phyloP scores from a whole-genome alignment of 1,284 basidiomycete species.

The Apiotrichum akiyoshidainum region DNA sequence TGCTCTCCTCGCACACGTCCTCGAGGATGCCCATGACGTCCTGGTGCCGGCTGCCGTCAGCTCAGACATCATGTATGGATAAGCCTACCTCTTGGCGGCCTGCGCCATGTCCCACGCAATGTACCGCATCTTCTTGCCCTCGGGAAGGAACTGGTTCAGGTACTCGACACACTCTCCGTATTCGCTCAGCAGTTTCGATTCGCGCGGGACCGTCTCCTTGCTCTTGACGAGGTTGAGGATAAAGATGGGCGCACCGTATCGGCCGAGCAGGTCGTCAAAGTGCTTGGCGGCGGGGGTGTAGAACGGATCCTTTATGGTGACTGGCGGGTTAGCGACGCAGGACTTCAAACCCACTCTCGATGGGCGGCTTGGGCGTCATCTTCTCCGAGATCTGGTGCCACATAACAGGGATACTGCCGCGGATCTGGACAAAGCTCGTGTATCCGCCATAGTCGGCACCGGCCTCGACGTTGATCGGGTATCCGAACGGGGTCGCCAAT shows the following conservation, averaged over 20 bases:
- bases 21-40: slow-evolving; percentile 95
- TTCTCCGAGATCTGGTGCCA: slow-evolving; percentile 93
- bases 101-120: slow-evolving; percentile 95
- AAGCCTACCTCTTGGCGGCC: slow-evolving; percentile 64
- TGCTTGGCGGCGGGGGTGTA: slow-evolving; percentile 89
- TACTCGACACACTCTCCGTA: slow-evolving; percentile 91
- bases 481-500: slow-evolving; percentile 82
- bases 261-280: slow-evolving; percentile 85
- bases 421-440: slow-evolving; percentile 94
- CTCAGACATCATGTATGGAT: background rate
- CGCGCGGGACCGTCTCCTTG: slow-evolving; percentile 67
- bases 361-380: slow-evolving; percentile 88
- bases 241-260: slow-evolving; percentile 86
- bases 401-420: slow-evolving; percentile 91
- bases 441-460: slow-evolving; percentile 61
- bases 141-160: slow-evolving; percentile 91
- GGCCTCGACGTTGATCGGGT: slow-evolving; percentile 51
- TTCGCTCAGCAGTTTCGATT: slow-evolving; percentile 88
- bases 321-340: slow-evolving; percentile 51
- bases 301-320: slow-evolving; percentile 92
- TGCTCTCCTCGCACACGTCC: slow-evolving; percentile 90
- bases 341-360: slow-evolving; percentile 68
- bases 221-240: slow-evolving; percentile 96
- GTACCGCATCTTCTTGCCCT: slow-evolving; percentile 81
- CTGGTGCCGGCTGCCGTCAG: slow-evolving; percentile 69